Evolutionary conservation across 176 grass and related monocot species (phyloP).

Genomic region (Cenchrus purpureus): DNA sequence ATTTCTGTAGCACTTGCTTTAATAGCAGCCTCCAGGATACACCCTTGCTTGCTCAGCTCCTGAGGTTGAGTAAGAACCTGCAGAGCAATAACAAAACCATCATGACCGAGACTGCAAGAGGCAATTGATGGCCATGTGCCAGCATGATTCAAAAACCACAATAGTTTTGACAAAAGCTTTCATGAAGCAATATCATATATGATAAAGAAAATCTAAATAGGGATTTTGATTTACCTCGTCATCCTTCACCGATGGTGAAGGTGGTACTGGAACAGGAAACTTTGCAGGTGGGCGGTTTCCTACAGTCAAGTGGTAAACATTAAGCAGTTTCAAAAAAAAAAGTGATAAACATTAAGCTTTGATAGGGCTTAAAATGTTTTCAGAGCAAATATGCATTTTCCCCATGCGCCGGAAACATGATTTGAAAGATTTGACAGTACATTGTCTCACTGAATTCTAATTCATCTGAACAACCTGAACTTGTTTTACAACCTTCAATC

Average conservation of each 20-base stretch:
- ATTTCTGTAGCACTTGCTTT: conserved; percentile 80
- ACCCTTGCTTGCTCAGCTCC: conserved; percentile 75
- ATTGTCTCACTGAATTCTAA: background rate
- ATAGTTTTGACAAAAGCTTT: conserved; percentile 1
- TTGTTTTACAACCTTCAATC: background rate
- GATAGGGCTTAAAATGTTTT: conserved; percentile 21
- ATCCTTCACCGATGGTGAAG: conserved; percentile 69
- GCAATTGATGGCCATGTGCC: conserved; percentile 32
- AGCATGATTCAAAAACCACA: conserved; percentile 5
- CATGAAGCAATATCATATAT: conserved; percentile 24
- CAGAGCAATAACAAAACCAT: conserved; percentile 32
- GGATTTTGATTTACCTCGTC: conserved; percentile 66
- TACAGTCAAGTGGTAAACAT: conserved; percentile 47
- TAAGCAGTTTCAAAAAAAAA: conserved; percentile 34
- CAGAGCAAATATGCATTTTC: background rate
- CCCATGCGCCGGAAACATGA: background rate
- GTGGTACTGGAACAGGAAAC: conserved; percentile 84
- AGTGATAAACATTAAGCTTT: background rate
- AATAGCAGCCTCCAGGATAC: conserved; percentile 81
- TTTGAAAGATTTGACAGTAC: background rate
- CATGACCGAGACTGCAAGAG: conserved; percentile 21
- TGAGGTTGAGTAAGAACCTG: conserved; percentile 68
- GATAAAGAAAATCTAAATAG: background rate
- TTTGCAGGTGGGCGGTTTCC: conserved; percentile 84
- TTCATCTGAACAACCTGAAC: background rate